phyloP scores from a whole-genome alignment of 2,329 filamentous ascomycete species.

The Penicillium crustosum region DNA sequence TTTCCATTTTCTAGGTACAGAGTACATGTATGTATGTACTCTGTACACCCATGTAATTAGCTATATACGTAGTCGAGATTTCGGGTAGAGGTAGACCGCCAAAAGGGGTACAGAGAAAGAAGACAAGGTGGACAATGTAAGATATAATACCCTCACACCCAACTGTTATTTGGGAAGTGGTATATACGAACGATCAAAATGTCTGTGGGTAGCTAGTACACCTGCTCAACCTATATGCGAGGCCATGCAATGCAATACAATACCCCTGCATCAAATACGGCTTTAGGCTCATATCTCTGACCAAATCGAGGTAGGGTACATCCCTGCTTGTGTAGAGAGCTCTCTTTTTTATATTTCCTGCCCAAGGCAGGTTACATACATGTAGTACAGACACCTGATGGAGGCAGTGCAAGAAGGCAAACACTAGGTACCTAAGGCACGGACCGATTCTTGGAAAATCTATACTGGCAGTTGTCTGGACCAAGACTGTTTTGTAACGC shows the following conservation, averaged over 20 bases:
- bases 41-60: not conserved
- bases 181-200: not conserved
- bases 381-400: not conserved
- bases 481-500: not conserved
- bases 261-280: not conserved
- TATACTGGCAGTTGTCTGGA: not conserved
- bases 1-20: not conserved
- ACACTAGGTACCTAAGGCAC: not conserved
- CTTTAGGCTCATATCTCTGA: not conserved
- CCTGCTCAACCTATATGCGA: not conserved
- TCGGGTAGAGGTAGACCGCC: not conserved
- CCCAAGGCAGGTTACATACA: not conserved
- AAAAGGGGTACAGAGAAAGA: not conserved
- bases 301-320: too few species aligned
- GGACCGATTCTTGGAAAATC: too few species aligned
- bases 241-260: not conserved
- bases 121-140: not conserved
- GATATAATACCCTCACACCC: not conserved
- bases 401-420: not conserved
- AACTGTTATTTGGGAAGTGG: not conserved
- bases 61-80: not conserved
- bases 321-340: not conserved
- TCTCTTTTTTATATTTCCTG: not conserved
- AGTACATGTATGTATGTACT: not conserved
- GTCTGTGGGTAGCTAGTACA: not conserved